phyloP scores from a whole-genome alignment of 2,329 filamentous ascomycete genomes.

The Aspergillus persii region DNA sequence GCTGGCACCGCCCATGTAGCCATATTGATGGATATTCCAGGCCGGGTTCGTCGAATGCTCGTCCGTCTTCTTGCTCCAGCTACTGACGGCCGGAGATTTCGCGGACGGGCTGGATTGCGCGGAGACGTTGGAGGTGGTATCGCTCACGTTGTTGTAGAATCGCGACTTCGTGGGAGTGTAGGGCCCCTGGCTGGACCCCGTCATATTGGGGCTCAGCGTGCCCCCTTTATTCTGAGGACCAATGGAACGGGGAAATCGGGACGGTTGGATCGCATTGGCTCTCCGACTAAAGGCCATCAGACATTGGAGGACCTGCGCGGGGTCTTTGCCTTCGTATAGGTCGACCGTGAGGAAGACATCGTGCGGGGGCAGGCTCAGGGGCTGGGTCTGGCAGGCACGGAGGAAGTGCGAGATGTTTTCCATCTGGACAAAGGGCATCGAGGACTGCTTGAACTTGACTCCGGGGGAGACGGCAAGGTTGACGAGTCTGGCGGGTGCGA shows the following conservation, averaged over 20 bases:
- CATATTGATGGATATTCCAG: constrained; percentile 98
- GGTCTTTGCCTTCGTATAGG: constrained; percentile 92
- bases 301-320: constrained; percentile 92
- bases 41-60: constrained; percentile 79
- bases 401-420: constrained; percentile 98
- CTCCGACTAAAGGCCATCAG: constrained; percentile 86
- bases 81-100: constrained; percentile 64
- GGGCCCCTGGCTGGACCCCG: constrained; percentile 57
- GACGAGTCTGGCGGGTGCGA: constrained; percentile 60
- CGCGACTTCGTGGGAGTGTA: constrained; percentile 36
- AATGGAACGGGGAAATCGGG: constrained; percentile 70
- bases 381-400: constrained; percentile 77
- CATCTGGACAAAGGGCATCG: constrained; percentile 99
- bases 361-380: constrained; percentile 84
- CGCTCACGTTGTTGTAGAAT: constrained; percentile 61
- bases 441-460: constrained; percentile 84
- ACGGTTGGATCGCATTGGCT: constrained; percentile 71
- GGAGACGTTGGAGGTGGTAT: constrained; percentile 41
- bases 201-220: constrained; percentile 64
- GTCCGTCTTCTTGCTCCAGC: constrained; percentile 84
- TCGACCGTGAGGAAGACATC: constrained; percentile 97
- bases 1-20: constrained; percentile 95
- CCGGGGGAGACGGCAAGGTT: constrained; percentile 76
- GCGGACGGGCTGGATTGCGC: constrained; percentile 63
- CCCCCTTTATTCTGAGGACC: constrained; percentile 66